phyloP scores from a whole-genome alignment of 2,329 filamentous ascomycete species.

The Fusarium luffae region DNA sequence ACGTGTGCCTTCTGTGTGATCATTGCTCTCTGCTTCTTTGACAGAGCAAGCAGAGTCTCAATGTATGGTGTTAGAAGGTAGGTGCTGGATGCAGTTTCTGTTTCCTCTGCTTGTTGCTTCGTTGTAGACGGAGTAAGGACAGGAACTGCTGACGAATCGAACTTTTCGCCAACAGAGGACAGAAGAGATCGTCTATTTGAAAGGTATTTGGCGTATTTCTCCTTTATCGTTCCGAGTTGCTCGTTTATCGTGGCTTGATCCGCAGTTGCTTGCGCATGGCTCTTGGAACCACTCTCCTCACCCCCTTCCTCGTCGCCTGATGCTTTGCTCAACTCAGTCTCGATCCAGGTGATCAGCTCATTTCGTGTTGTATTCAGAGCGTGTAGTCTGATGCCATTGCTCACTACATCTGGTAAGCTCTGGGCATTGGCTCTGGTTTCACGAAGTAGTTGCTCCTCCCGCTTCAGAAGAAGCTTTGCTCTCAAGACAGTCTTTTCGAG shows the following conservation, averaged over 20 bases:
- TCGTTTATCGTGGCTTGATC: constrained; percentile 50
- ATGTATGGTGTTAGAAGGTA: constrained; percentile 68
- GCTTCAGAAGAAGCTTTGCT: constrained; percentile 66
- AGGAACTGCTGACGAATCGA: constrained; percentile 45
- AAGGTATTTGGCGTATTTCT: constrained; percentile 66
- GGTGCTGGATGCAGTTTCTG: constrained; percentile 41
- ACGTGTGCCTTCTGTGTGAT: constrained; percentile 70
- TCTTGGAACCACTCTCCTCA: constrained; percentile 42
- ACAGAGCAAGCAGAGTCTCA: constrained; percentile 62
- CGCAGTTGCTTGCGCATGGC: constrained; percentile 32
- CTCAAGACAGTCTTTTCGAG: constrained; percentile 69
- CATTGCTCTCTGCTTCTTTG: constrained; percentile 66
- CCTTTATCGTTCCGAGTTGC: constrained; percentile 60
- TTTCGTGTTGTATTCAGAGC: constrained; percentile 68
- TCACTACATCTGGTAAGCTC: constrained; percentile 51
- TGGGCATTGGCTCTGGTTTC: constrained; percentile 57
- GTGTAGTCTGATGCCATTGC: constrained; percentile 57
- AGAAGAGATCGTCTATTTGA: constrained; percentile 62
- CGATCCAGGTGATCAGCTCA: constrained; percentile 73
- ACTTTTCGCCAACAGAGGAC: constrained; percentile 50
- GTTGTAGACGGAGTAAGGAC: constrained; percentile 26
- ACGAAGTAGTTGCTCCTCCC: constrained; percentile 66
- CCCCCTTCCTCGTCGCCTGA: constrained; percentile 51
- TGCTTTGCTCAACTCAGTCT: constrained; percentile 68
- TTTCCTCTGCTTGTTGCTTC: constrained; percentile 21